A percentile compares a stretch with the other conserved stretches of the same genome.
phyloP scores from a whole-genome alignment of 2,329 filamentous ascomycete genomes.

The Erysiphe pulchra region DNA sequence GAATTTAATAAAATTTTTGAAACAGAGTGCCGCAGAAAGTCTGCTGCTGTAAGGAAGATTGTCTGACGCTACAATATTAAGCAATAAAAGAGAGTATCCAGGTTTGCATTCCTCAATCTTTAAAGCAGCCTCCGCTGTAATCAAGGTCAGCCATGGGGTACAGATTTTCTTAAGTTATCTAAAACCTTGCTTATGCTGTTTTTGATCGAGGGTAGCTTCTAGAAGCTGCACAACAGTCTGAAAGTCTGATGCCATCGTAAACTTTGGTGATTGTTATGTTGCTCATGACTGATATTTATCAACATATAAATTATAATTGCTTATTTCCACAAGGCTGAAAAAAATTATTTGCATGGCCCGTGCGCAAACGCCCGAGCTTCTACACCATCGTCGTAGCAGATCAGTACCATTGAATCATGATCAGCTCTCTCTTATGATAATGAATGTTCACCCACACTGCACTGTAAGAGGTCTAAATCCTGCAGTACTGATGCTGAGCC shows the following conservation, averaged over 20 bases:
- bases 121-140: slow-evolving; percentile 53
- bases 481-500: too few species aligned
- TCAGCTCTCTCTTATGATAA: too few species aligned
- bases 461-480: too few species aligned
- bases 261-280: too few species aligned
- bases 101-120: slow-evolving; percentile 58
- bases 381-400: too few species aligned
- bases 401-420: too few species aligned
- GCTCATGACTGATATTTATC: neutral
- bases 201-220: slow-evolving; percentile 69
- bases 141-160: slow-evolving; percentile 10
- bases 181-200: slow-evolving; percentile 70
- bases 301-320: neutral
- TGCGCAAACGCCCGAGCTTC: too few species aligned
- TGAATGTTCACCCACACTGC: too few species aligned
- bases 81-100: slow-evolving; percentile 64
- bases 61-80: slow-evolving; percentile 68
- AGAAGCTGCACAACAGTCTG: slow-evolving; percentile 55
- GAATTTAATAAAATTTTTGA: slow-evolving; percentile 93
- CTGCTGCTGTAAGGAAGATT: slow-evolving; percentile 51
- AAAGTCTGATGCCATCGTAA: slow-evolving; percentile 32
- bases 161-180: slow-evolving; percentile 6
- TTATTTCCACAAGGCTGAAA: neutral
- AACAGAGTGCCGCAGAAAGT: slow-evolving; percentile 71
- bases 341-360: neutral